Percentiles rank a stretch among this genome's conserved stretches.
Evolutionary conservation across 164 flowering plant species (phyloP).

Genomic region (Tinospora cordifolia): DNA sequence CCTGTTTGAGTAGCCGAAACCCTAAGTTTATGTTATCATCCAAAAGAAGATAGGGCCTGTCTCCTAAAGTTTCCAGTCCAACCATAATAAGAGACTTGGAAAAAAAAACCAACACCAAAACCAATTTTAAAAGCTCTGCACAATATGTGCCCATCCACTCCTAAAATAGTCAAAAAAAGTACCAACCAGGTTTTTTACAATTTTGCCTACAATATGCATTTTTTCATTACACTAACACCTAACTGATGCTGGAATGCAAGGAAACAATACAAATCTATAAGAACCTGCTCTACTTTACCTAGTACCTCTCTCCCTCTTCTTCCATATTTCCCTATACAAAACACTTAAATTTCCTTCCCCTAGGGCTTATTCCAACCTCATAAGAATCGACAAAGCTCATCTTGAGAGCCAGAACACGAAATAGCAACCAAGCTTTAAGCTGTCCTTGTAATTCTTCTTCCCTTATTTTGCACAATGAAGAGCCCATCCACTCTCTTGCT

Average conservation of each 20-base stretch:
- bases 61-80: not conserved
- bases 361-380: constrained; percentile 21
- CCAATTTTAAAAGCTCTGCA: constrained; percentile 9
- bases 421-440: not conserved
- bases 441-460: constrained; percentile 6
- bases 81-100: not conserved
- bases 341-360: constrained; percentile 14
- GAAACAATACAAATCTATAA: constrained; percentile 7
- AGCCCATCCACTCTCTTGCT: constrained; percentile 9
- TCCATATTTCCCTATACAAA: constrained; percentile 16
- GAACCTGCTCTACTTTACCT: constrained; percentile 7
- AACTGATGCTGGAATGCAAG: constrained; percentile 1
- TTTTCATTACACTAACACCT: constrained; percentile 10
- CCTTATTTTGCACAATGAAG: constrained; percentile 12
- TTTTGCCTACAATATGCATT: constrained; percentile 2
- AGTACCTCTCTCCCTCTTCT: constrained; percentile 6
- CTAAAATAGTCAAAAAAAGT: constrained; percentile 12
- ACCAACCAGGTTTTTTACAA: constrained; percentile 13
- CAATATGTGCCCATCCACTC: constrained; percentile 14
- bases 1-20: too few relatives aligned
- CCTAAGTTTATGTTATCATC: not conserved
- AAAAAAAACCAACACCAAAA: not conserved
- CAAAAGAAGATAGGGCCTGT: not conserved
- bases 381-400: constrained; percentile 16
- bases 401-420: constrained; percentile 3